Evolutionary conservation across 2,329 filamentous ascomycete genomes (phyloP).

Genomic region (Beauveria brongniartii): DNA sequence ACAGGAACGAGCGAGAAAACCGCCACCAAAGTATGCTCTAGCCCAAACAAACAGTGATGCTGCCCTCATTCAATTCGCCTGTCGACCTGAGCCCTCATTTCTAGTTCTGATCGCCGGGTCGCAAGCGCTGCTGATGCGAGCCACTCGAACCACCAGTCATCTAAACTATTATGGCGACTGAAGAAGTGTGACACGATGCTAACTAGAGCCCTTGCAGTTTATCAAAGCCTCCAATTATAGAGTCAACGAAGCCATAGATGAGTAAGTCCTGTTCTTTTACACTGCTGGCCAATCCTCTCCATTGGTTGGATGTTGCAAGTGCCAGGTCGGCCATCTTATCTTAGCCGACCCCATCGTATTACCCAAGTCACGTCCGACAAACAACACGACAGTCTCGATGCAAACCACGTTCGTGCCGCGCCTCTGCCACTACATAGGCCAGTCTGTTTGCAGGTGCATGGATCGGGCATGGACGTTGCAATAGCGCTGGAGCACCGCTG

Average conservation of each 20-base stretch:
- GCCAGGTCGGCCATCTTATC: neutral
- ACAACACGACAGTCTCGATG: neutral
- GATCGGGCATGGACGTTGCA: neutral
- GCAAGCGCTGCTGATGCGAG: neutral
- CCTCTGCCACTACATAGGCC: neutral
- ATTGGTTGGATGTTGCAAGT: neutral
- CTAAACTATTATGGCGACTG: neutral
- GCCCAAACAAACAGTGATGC: neutral
- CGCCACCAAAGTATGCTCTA: slow-evolving; percentile 35
- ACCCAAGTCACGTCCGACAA: neutral
- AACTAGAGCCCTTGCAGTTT: slow-evolving; percentile 27
- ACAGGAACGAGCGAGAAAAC: slow-evolving; percentile 37
- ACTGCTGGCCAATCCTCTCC: neutral
- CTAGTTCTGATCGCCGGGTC: neutral
- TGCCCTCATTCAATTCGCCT: neutral
- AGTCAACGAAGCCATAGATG: slow-evolving; percentile 46
- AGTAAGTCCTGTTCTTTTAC: slow-evolving; percentile 37
- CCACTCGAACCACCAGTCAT: neutral
- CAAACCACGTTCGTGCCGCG: neutral
- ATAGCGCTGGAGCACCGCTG: slow-evolving; percentile 1
- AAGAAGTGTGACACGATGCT: neutral
- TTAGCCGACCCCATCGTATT: neutral
- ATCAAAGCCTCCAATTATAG: slow-evolving; percentile 42
- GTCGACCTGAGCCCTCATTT: neutral
- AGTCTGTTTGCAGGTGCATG: neutral